A percentile compares a stretch with the other conserved stretches of the same genome.
phyloP scores from a whole-genome alignment of 2,329 filamentous ascomycete species.

The Berkeleyomyces basicola region DNA sequence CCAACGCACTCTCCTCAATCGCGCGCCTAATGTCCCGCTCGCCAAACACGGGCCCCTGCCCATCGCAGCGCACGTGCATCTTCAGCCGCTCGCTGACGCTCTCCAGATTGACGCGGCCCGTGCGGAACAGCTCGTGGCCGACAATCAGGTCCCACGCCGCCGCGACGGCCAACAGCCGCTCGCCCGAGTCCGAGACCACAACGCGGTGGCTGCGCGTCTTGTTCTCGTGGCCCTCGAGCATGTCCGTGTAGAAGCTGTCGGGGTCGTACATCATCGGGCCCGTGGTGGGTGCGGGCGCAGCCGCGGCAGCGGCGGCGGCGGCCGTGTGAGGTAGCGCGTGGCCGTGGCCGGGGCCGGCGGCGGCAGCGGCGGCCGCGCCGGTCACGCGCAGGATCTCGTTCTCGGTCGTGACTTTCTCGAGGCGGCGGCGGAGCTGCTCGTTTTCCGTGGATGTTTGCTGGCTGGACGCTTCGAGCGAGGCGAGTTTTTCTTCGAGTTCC shows the following conservation, averaged over 20 bases:
- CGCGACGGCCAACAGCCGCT: constrained; percentile 54
- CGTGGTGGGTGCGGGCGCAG: constrained; percentile 24
- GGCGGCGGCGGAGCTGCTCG: constrained; percentile 65
- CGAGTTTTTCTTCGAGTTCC: constrained; percentile 72
- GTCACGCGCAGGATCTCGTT: constrained; percentile 86
- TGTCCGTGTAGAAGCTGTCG: constrained; percentile 51
- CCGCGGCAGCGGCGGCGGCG: constrained; percentile 27
- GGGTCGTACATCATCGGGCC: constrained; percentile 58
- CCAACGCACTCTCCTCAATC: constrained; percentile 62
- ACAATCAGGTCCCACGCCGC: constrained; percentile 87
- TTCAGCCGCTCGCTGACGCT: constrained; percentile 68
- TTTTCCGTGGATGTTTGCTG: constrained; percentile 64
- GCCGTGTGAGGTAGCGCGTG: constrained; percentile 15
- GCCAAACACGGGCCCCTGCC: constrained; percentile 74
- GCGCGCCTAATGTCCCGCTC: constrained; percentile 56
- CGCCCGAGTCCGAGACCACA: constrained; percentile 45
- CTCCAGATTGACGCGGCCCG: constrained; percentile 64
- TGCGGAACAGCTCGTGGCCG: constrained; percentile 56
- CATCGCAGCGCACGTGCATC: constrained; percentile 61
- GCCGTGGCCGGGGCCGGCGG: constrained; percentile 16
- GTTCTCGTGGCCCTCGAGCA: constrained; percentile 44
- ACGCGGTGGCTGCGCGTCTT: constrained; percentile 53
- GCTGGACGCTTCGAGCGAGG: constrained; percentile 56
- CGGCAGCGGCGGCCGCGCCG: constrained; percentile 4
- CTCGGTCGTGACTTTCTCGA: constrained; percentile 73